Evolutionary conservation across 2,329 filamentous ascomycete species (phyloP).

Genomic region (Xylaria sp.): DNA sequence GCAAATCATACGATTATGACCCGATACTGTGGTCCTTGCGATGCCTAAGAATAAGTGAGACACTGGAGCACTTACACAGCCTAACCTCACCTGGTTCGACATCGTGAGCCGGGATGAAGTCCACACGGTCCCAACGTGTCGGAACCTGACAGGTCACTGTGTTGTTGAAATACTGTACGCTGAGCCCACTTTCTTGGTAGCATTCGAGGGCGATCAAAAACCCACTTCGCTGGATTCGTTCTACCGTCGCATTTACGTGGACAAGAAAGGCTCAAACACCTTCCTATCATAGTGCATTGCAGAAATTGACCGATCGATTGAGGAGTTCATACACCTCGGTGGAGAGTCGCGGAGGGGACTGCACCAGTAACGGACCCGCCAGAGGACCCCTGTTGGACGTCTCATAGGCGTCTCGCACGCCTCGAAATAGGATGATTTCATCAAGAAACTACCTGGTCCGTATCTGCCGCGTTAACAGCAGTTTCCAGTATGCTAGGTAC

Average conservation of each 20-base stretch:
- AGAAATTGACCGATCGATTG: constrained; percentile 13
- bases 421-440: constrained; percentile 12
- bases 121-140: constrained; percentile 27
- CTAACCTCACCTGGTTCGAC: background rate
- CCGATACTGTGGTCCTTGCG: constrained; percentile 30
- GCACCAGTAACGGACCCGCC: constrained; percentile 13
- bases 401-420: background rate
- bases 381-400: constrained; percentile 4
- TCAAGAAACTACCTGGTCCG: constrained; percentile 9
- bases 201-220: constrained; percentile 11
- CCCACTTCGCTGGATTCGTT: background rate
- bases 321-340: constrained; percentile 7
- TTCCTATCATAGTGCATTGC: constrained; percentile 34
- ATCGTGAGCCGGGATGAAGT: constrained; percentile 3
- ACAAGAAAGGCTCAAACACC: constrained; percentile 11
- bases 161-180: background rate
- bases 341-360: background rate
- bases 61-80: background rate
- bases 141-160: constrained; percentile 23
- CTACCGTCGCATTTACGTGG: background rate
- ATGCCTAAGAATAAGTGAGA: constrained; percentile 14
- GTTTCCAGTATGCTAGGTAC: constrained; percentile 4
- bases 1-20: constrained; percentile 31
- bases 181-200: constrained; percentile 3
- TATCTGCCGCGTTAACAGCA: constrained; percentile 14